Evolutionary conservation across 1,284 basidiomycete species (phyloP), one percentile per base, ranked within the genome.

Genomic region (Cerrena zonata): DNA sequence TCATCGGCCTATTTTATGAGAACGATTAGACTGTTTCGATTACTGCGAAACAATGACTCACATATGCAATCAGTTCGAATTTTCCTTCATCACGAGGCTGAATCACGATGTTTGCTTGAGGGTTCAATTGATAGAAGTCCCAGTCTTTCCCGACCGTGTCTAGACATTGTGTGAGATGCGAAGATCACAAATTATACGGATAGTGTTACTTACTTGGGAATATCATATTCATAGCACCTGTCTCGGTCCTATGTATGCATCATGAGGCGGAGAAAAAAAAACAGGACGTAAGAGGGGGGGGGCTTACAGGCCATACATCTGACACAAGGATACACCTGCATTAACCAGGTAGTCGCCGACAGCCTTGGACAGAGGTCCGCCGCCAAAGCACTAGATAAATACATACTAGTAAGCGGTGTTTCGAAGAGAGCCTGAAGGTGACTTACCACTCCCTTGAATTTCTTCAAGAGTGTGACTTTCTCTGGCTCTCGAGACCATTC

Each of bases 261-360:
- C 13, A 1, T 38, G 43, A 45, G 38, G 30, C 21, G 25, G 30
- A 39, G 10, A 25, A 12, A 40, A 56, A n/a, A n/a, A n/a, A n/a
- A n/a, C n/a, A n/a, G n/a, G n/a, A n/a, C n/a, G n/a, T n/a, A n/a
- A n/a, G n/a, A n/a, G n/a, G n/a, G n/a, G n/a, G n/a, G n/a, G n/a
- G n/a, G n/a, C n/a, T 44, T 43, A 67, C 65, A 53, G 44, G 27
- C 65, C 65, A 37, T 63, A 67, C 1, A 56, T 26, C 4, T 50
- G 24, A 26, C 48, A 56, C 2, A 67, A 41, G 1, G 41, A 45
- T 15, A 68, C 58, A 11, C 64, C 64, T 26, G 60, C 45, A 2
- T 48, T 39, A 2, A 54, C 54, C 18, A 68, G 52, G 2, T 45
- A 41, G 27, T 67, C 61, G 11, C 65, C 66, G 10, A 58, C 56